Evolutionary conservation across 345 rosid species (phyloP).

Genomic region (Eucalyptus tenuipes): DNA sequence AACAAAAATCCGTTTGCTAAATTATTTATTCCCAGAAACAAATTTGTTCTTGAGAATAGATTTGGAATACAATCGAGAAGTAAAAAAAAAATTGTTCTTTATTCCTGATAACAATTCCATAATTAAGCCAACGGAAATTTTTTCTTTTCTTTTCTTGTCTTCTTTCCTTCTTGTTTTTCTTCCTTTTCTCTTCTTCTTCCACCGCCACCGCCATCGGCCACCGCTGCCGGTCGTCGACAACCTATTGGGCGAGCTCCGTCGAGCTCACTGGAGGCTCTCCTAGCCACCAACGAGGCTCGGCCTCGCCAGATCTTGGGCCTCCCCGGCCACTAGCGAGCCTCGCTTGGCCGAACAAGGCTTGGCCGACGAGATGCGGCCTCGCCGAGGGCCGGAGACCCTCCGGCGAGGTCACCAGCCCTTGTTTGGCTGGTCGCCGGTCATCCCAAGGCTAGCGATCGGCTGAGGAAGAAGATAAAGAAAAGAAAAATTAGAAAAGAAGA

Average conservation of each 20-base stretch:
- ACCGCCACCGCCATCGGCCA: fast-evolving
- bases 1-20: fast-evolving
- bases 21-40: too few relatives aligned
- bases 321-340: fast-evolving
- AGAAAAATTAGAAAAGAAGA: too few relatives aligned
- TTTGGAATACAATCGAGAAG: too few relatives aligned
- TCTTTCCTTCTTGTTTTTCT: too few relatives aligned
- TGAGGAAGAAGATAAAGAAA: too few relatives aligned
- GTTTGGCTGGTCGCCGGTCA: fast-evolving
- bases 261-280: fast-evolving
- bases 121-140: fast-evolving
- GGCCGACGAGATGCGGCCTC: fast-evolving
- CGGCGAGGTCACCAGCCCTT: fast-evolving
- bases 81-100: too few relatives aligned
- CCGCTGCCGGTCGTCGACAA: fast-evolving
- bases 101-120: fast-evolving
- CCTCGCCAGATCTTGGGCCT: fast-evolving
- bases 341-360: fast-evolving
- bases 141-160: too few relatives aligned
- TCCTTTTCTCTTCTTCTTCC: too few relatives aligned
- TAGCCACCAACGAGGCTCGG: fast-evolving
- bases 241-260: fast-evolving
- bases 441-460: fast-evolving
- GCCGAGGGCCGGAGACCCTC: fast-evolving
- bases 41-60: too few relatives aligned